A percentile compares a stretch with the other conserved stretches of the same genome.
Evolutionary conservation across 257 asterid genomes (phyloP).

Genomic region (Solanum clarkiae): DNA sequence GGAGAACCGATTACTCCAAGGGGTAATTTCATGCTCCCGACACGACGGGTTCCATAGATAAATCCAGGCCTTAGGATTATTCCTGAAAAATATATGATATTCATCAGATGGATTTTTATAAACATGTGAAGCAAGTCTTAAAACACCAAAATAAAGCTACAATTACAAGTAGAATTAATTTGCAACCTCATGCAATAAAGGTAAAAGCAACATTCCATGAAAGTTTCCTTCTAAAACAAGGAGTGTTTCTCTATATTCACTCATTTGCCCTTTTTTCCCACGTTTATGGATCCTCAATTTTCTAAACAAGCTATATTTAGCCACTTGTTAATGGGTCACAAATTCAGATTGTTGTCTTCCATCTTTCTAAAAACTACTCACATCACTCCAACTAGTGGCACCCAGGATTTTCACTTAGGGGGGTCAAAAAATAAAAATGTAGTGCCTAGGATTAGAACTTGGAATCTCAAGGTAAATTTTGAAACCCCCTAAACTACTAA

Average conservation of each 20-base stretch:
- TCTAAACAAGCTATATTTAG: background rate
- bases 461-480: too few species aligned
- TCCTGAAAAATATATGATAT: conserved; percentile 30
- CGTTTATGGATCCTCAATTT: background rate
- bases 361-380: background rate
- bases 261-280: background rate
- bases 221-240: background rate
- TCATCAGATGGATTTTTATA: background rate
- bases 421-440: too few species aligned
- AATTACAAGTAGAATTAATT: background rate
- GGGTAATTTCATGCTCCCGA: conserved; percentile 80
- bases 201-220: background rate
- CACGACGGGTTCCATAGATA: conserved; percentile 82
- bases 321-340: background rate
- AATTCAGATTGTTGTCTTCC: background rate
- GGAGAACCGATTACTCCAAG: conserved; percentile 90
- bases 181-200: background rate
- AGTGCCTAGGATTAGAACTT: too few species aligned
- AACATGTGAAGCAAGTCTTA: background rate
- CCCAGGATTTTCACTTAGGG: background rate
- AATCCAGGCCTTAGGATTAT: conserved; percentile 93
- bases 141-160: background rate
- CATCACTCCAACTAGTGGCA: background rate
- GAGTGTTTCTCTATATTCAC: background rate
- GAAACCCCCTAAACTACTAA: too few species aligned